A percentile compares a stretch with the other conserved stretches of the same genome.
These are phyloP conservation scores for Vigna trinervia DNA, from an alignment of 306 rosid species.

Conservation along the genomic window DNA sequence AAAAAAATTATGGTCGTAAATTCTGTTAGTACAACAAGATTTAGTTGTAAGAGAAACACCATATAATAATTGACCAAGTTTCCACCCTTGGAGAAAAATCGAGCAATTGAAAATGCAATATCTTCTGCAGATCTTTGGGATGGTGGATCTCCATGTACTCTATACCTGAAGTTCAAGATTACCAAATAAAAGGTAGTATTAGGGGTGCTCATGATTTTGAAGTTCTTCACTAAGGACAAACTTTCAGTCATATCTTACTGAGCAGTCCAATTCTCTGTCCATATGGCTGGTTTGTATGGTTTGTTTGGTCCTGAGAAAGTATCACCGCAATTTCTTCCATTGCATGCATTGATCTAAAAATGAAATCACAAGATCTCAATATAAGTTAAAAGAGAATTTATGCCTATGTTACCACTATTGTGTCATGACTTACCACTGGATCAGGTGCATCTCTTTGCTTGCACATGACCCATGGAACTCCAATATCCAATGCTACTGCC, in stretches of 20 bases:
- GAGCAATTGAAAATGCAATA: slow-evolving; percentile 80
- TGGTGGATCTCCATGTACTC: slow-evolving; percentile 80
- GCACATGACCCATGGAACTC: slow-evolving; percentile 98
- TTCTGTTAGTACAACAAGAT: background rate
- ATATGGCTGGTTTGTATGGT: slow-evolving; percentile 77
- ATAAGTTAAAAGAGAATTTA: too few relatives aligned
- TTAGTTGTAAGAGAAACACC: slow-evolving; percentile 52
- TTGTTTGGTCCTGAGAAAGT: slow-evolving; percentile 91
- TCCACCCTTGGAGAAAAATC: slow-evolving; percentile 85
- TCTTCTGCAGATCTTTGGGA: slow-evolving; percentile 91
- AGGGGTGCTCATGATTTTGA: background rate
- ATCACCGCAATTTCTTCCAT: slow-evolving; percentile 98
- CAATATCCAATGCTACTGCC: slow-evolving; percentile 56
- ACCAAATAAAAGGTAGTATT: slow-evolving; percentile 2
- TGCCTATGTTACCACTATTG: too few relatives aligned
- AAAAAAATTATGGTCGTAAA: too few relatives aligned
- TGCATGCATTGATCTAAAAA: slow-evolving; percentile 73
- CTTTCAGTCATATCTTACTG: slow-evolving; percentile 58
- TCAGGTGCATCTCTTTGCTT: slow-evolving; percentile 94
- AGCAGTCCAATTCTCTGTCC: slow-evolving; percentile 99
- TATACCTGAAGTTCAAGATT: slow-evolving; percentile 59
- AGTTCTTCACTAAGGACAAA: background rate
- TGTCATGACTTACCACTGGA: slow-evolving; percentile 50
- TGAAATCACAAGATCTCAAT: too few relatives aligned
- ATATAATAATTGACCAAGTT: slow-evolving; percentile 81